These are phyloP conservation scores for Pseudogymnoascus sp. DNA, from an alignment of 2,329 filamentous ascomycete genomes.

Conservation along the genomic window DNA sequence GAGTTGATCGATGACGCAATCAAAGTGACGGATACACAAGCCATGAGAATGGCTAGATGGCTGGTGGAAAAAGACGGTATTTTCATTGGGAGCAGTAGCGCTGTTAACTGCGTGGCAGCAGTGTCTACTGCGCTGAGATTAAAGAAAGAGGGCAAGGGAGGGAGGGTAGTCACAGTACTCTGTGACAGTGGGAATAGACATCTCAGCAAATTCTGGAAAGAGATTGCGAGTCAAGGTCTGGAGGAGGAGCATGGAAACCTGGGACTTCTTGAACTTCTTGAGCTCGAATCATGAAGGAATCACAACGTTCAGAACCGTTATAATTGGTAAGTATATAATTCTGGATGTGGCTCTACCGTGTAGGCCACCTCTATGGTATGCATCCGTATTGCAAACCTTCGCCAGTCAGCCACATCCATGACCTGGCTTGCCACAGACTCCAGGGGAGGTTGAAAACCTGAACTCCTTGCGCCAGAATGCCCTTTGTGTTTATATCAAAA, in stretches of 20 bases:
- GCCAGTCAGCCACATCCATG: not conserved
- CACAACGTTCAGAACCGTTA: not conserved
- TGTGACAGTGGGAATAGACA: conserved; percentile 80
- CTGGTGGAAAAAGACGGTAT: conserved; percentile 92
- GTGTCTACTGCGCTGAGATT: conserved; percentile 60
- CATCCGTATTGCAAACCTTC: conserved; percentile 2
- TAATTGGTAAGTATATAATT: not conserved
- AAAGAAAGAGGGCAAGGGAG: conserved; percentile 51
- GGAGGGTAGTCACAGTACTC: conserved; percentile 69
- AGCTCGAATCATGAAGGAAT: conserved; percentile 1
- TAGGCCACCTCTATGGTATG: not conserved
- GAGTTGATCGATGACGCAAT: conserved; percentile 87
- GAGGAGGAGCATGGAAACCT: conserved; percentile 47
- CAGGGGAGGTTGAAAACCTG: not conserved
- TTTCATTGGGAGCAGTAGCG: conserved; percentile 88
- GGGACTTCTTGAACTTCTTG: conserved; percentile 46
- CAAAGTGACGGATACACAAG: conserved; percentile 80
- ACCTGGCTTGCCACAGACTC: not conserved
- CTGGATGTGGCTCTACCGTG: not conserved
- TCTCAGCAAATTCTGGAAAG: conserved; percentile 78
- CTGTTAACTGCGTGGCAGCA: conserved; percentile 89
- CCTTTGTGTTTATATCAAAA: not conserved
- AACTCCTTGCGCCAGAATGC: conserved; percentile 7
- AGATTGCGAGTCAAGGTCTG: conserved; percentile 60
- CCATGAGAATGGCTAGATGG: conserved; percentile 90